phyloP scores from a whole-genome alignment of 768 basidiomycete genomes.

The Chlorophyllum brunneum region DNA sequence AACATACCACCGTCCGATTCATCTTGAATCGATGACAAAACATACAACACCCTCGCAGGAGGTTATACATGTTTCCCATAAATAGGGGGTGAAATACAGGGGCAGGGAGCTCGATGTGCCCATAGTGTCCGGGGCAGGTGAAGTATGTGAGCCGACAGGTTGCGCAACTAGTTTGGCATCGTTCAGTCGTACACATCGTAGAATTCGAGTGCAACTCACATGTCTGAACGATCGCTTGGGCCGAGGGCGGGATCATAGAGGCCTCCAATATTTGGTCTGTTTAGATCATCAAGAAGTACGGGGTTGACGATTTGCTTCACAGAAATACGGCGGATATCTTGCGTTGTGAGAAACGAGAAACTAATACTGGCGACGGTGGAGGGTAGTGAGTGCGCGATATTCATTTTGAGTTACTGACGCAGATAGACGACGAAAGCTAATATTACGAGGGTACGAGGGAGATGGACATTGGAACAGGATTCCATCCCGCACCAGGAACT shows the following conservation, averaged over 20 bases:
- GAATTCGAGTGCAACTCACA: constrained; percentile 52
- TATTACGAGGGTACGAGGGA: background rate
- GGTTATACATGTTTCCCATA: constrained; percentile 84
- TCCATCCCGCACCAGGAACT: background rate
- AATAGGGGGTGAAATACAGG: constrained; percentile 97
- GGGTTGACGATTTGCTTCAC: constrained; percentile 97
- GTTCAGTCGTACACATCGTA: constrained; percentile 4
- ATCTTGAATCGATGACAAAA: constrained; percentile 94
- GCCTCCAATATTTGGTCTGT: constrained; percentile 87
- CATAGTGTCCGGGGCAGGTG: constrained; percentile 96
- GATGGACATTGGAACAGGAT: constrained; percentile 2
- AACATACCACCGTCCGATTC: constrained; percentile 60
- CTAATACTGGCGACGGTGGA: constrained; percentile 81
- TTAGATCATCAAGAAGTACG: constrained; percentile 87
- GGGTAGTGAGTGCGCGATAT: constrained; percentile 87
- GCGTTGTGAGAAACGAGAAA: constrained; percentile 87
- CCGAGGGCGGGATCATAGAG: constrained; percentile 96
- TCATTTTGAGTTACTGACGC: constrained; percentile 51
- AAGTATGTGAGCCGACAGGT: constrained; percentile 93
- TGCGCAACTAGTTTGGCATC: constrained; percentile 59
- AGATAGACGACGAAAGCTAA: background rate
- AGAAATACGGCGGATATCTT: constrained; percentile 90
- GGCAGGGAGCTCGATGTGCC: constrained; percentile 93
- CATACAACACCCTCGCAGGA: constrained; percentile 84
- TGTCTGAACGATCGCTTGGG: constrained; percentile 82